phyloP scores from a whole-genome alignment of 2,329 filamentous ascomycete species.

The Microascus cirrosus region DNA sequence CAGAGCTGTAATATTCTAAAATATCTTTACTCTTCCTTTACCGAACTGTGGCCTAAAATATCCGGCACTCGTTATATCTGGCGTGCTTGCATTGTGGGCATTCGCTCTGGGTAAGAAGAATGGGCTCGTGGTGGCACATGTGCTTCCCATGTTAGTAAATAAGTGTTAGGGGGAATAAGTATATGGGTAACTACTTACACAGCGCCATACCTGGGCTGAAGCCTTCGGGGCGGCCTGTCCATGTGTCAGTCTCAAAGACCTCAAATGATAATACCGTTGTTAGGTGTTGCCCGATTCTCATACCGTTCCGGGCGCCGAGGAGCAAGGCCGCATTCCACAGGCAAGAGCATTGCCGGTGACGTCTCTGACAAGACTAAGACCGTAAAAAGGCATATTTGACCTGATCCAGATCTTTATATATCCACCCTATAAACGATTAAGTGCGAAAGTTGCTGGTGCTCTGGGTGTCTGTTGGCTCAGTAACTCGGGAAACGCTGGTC shows the following conservation, averaged over 20 bases:
- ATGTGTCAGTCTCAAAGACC: background rate
- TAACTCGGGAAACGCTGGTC: no score
- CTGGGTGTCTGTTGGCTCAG: no score
- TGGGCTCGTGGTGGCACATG: background rate
- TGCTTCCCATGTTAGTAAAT: background rate
- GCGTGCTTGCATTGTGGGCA: background rate
- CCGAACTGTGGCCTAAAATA: background rate
- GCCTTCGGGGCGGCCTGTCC: background rate
- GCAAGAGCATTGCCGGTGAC: background rate
- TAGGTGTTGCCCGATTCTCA: background rate
- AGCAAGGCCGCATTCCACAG: background rate
- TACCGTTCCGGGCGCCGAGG: background rate
- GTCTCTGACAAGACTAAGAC: background rate
- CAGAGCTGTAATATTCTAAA: background rate
- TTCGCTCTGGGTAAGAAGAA: background rate
- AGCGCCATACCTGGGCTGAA: background rate
- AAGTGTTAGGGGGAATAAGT: background rate
- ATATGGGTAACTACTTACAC: background rate
- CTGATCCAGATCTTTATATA: no score
- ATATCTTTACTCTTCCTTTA: background rate
- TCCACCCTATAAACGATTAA: no score
- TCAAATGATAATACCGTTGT: background rate
- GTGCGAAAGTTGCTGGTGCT: no score
- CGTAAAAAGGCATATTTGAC: background rate
- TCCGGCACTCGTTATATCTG: background rate